These are phyloP conservation scores for Saccharomycopsis oosterbeekiorum DNA, from an alignment of 805 yeast genomes.

Conservation along the genomic window DNA sequence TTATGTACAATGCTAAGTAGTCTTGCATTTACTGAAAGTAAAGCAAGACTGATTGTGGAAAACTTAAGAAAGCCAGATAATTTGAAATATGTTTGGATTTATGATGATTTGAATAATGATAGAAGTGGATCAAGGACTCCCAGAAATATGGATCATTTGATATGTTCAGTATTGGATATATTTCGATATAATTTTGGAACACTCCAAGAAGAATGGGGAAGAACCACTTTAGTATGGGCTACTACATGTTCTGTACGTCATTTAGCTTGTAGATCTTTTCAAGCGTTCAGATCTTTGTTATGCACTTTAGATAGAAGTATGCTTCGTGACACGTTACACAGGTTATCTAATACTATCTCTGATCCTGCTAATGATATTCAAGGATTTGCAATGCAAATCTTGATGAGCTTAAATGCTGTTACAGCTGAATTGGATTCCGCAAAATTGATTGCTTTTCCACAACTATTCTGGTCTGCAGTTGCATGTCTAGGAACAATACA, in stretches of 20 bases:
- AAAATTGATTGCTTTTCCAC: conserved; percentile 79
- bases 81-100: conserved; percentile 57
- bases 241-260: conserved; percentile 96
- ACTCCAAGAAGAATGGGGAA: conserved; percentile 77
- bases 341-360: conserved; percentile 85
- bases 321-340: conserved; percentile 88
- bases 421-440: conserved; percentile 77
- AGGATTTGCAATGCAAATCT: conserved; percentile 93
- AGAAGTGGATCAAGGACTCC: conserved; percentile 79
- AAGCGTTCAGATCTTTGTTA: conserved; percentile 76
- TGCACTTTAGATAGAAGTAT: conserved; percentile 74
- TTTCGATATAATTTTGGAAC: conserved; percentile 38
- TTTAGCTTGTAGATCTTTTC: conserved; percentile 93
- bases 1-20: conserved; percentile 64
- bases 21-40: conserved; percentile 41
- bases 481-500: conserved; percentile 86
- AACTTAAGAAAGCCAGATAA: conserved; percentile 40
- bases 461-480: conserved; percentile 88
- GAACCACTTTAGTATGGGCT: conserved; percentile 82
- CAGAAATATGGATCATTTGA: conserved; percentile 67
- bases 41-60: conserved; percentile 47
- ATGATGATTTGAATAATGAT: conserved; percentile 74
- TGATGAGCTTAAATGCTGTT: conserved; percentile 91
- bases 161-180: conserved; percentile 51
- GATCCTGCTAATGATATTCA: conserved; percentile 87